Percentiles rank a stretch among this genome's conserved stretches.
These are phyloP conservation scores for Hygrophorus russula DNA, from an alignment of 768 basidiomycete genomes.

Conservation along the genomic window DNA sequence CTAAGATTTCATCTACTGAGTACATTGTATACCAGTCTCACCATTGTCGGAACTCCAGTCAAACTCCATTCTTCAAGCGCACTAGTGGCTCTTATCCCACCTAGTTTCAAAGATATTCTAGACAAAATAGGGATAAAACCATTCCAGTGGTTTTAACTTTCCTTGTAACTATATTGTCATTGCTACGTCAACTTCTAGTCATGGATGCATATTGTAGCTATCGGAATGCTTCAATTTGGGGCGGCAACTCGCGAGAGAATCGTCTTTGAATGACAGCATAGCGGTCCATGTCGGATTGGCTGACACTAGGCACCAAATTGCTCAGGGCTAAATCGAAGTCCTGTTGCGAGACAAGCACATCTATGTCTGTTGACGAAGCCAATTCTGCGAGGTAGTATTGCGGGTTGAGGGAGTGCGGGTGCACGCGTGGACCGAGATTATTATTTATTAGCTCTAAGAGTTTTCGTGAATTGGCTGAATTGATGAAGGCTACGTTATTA, in stretches of 20 bases:
- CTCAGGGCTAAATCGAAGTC: conserved; percentile 73
- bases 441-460: conserved; percentile 37
- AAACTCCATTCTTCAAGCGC: conserved; percentile 29
- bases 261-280: conserved; percentile 63
- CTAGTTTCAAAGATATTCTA: conserved; percentile 42
- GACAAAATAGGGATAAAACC: conserved; percentile 43
- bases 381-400: conserved; percentile 88
- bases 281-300: conserved; percentile 74
- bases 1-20: conserved; percentile 25
- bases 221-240: neutral
- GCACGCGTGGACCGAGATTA: conserved; percentile 25
- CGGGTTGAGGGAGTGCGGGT: conserved; percentile 66
- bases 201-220: conserved; percentile 2
- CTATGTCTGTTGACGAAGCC: conserved; percentile 55
- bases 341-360: conserved; percentile 57
- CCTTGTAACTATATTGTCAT: too few species aligned
- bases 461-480: neutral
- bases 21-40: too few species aligned
- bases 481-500: neutral
- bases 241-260: conserved; percentile 28
- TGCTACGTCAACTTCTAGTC: neutral
- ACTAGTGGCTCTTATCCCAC: conserved; percentile 33
- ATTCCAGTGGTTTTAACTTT: conserved; percentile 41
- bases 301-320: conserved; percentile 73
- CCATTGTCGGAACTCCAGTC: conserved; percentile 11